Evolutionary conservation across 371 early-diverging fungal genomes (phyloP), one percentile per base, ranked within the genome.

Genomic region (Actinomortierella wolfii): DNA sequence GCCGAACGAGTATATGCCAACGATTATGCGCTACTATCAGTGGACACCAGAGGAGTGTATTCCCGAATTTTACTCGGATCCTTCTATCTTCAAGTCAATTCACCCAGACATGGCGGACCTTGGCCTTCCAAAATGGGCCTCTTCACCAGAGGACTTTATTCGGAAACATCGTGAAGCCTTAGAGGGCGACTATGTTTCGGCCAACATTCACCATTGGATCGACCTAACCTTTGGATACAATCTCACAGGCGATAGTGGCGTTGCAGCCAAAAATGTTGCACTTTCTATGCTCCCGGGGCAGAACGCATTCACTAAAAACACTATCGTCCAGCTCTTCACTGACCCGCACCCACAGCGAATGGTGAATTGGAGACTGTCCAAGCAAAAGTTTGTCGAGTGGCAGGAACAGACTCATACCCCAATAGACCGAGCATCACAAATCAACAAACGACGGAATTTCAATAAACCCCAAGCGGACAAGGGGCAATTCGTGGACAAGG

Each of bases 161-260:
- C 63, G 60, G 17, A 82, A 84, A 34, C 88, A 91, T 57, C 79
- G 87, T 14, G 85, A 84, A 29, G 86, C 87, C 0, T 78, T 96
- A 1, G 94, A 96, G 65, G 86, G 92, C 41, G 91, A 93, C 4
- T 85, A 88, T 76, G 95, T 94, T 0, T 87, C 93, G 2, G 63
- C 64, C 7, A 81, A 89, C 48, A 63, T 94, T 11, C 91, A 94
- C 60, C 76, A 86, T 43, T 94, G 94, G 94, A 91, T 94, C 48
- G 92, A 94, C 73, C 70, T 94, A 39, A 90, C 92, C 0, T 94
- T 93, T 80, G 94, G 94, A 1, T 88, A 82, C 63, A 89, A 88
- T 64, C 80, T 92, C 45, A 83, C 83, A 75, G 77, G 92, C 26
- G 85, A 87, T 64, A 90, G 89, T 41, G 93, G 94, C 0, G 66